These are phyloP conservation scores for Ascomycota sp. DNA, from an alignment of 2,329 filamentous ascomycete genomes.

Conservation along the genomic window DNA sequence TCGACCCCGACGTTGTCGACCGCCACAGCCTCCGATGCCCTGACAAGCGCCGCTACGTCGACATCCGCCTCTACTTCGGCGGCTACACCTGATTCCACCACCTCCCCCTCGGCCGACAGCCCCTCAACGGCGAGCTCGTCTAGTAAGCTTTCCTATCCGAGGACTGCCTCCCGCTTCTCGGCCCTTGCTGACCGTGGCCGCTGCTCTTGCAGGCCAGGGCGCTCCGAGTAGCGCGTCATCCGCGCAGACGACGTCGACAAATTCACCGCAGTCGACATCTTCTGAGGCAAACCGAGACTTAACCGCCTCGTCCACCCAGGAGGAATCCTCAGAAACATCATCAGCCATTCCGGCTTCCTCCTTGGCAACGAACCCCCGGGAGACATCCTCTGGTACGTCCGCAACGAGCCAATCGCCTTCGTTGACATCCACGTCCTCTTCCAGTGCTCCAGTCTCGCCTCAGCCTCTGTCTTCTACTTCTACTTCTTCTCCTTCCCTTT, in stretches of 20 bases:
- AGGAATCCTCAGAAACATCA: constrained; percentile 1
- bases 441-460: constrained; percentile 7
- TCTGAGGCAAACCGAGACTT: no score
- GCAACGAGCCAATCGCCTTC: constrained; percentile 8
- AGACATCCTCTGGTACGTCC: constrained; percentile 8
- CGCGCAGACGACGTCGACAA: no score
- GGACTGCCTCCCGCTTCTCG: neutral
- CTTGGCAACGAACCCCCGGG: constrained; percentile 1
- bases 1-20: neutral
- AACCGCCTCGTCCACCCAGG: neutral
- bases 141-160: neutral
- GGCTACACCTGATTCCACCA: neutral
- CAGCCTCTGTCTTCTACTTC: constrained; percentile 8
- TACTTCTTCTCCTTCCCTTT: constrained; percentile 8
- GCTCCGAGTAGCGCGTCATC: no score
- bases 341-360: constrained; percentile 2
- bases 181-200: no score
- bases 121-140: neutral
- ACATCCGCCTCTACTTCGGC: neutral
- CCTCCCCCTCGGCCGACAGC: neutral
- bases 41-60: neutral
- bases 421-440: constrained; percentile 11
- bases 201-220: neutral
- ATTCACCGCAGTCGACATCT: no score
- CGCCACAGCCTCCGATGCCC: neutral